A percentile compares a stretch with the other conserved stretches of the same genome.
Conservation (phyloP, 352 stramenopile species). For the Globisporangium paddicum region DNA sequence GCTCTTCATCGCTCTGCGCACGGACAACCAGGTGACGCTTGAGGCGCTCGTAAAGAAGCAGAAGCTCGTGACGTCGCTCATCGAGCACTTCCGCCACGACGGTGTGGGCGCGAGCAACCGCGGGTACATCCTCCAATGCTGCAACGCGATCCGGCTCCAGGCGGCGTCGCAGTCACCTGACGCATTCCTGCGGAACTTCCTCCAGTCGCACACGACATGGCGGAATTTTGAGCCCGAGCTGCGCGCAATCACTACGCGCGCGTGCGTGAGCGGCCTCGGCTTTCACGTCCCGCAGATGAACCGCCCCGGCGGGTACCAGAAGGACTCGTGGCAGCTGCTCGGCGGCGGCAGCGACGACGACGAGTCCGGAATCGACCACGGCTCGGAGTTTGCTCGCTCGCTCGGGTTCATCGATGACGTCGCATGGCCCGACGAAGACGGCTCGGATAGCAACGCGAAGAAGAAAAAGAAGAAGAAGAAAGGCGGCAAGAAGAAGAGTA, state of each 20-base stretch:
- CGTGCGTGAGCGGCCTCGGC: constrained; percentile 62
- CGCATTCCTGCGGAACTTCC: constrained; percentile 86
- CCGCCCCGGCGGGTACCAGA: constrained; percentile 44
- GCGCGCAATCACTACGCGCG: constrained; percentile 40
- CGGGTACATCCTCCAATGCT: constrained; percentile 86
- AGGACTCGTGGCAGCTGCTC: constrained; percentile 64
- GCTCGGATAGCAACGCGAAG: constrained; percentile 40
- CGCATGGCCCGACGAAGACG: constrained; percentile 70
- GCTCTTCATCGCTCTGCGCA: constrained; percentile 83
- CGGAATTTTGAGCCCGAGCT: constrained; percentile 70
- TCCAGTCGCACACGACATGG: constrained; percentile 87
- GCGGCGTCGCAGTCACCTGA: constrained; percentile 84
- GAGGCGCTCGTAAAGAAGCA: constrained; percentile 86
- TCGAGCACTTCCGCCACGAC: constrained; percentile 77
- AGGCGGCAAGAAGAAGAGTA: constrained; percentile 18
- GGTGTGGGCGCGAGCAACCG: constrained; percentile 69
- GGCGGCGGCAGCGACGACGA: constrained; percentile 34
- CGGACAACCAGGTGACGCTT: constrained; percentile 75
- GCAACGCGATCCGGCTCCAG: constrained; percentile 87
- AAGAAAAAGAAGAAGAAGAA: constrained; percentile 83
- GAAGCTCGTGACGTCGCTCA: constrained; percentile 77
- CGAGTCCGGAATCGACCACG: constrained; percentile 67
- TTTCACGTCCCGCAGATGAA: constrained; percentile 71
- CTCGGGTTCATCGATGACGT: constrained; percentile 84
- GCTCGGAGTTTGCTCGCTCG: constrained; percentile 74